phyloP scores from a whole-genome alignment of 805 yeast genomes.

The Teunomyces tritomae region DNA sequence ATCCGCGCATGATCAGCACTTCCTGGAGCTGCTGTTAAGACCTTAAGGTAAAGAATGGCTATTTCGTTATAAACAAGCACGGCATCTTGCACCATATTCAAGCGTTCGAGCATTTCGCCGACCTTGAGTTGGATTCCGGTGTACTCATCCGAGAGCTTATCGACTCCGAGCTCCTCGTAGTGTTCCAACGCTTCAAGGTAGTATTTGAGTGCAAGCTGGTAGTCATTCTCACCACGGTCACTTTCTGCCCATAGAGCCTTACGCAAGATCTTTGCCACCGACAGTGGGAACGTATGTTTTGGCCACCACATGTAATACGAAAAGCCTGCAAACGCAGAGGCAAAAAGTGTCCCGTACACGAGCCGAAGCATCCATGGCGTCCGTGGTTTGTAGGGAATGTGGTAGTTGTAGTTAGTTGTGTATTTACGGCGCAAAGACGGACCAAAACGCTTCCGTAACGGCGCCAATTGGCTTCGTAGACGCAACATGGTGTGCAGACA shows the following conservation, averaged over 20 bases:
- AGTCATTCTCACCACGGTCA: slow-evolving; percentile 61
- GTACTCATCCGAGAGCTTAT: slow-evolving; percentile 69
- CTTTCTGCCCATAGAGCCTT: slow-evolving; percentile 84
- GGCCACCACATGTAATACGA: slow-evolving; percentile 57
- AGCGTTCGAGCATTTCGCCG: slow-evolving; percentile 80
- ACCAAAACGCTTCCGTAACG: background rate
- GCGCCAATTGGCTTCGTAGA: background rate
- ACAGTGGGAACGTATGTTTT: slow-evolving; percentile 61
- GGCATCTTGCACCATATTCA: slow-evolving; percentile 63
- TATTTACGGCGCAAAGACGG: background rate
- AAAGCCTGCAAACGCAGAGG: slow-evolving; percentile 16
- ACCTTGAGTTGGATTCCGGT: slow-evolving; percentile 88
- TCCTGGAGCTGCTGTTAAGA: slow-evolving; percentile 36
- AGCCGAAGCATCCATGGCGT: slow-evolving; percentile 5
- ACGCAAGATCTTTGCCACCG: slow-evolving; percentile 70
- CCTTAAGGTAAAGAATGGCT: slow-evolving; percentile 55
- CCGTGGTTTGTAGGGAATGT: slow-evolving; percentile 13
- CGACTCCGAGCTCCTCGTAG: slow-evolving; percentile 55
- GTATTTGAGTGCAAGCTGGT: slow-evolving; percentile 61
- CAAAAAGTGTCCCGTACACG: slow-evolving; percentile 11
- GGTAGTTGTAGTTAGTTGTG: slow-evolving; percentile 12
- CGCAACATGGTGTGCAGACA: background rate
- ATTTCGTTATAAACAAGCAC: slow-evolving; percentile 65
- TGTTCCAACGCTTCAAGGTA: slow-evolving; percentile 73
- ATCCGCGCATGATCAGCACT: slow-evolving; percentile 20